These are phyloP conservation scores for Lepiota brunneoincarnata DNA, from an alignment of 768 basidiomycete genomes.

Conservation along the genomic window DNA sequence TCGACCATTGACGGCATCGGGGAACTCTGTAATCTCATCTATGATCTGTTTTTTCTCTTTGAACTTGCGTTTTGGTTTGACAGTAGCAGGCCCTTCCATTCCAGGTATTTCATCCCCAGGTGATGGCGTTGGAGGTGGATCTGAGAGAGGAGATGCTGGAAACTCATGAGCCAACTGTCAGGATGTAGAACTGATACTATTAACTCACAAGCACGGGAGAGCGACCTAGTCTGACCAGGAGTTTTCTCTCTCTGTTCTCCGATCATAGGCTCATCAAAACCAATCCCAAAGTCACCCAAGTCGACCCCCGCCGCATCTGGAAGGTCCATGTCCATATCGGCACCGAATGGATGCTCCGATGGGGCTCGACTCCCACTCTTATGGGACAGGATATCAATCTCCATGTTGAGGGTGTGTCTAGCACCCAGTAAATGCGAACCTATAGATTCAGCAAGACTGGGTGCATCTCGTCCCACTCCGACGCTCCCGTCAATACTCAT, in stretches of 20 bases:
- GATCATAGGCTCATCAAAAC: constrained; percentile 56
- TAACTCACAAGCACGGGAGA: constrained; percentile 67
- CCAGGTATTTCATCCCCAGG: constrained; percentile 53
- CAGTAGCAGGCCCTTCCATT: constrained; percentile 35
- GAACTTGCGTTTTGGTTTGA: constrained; percentile 32
- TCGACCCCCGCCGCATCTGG: constrained; percentile 63
- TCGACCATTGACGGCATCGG: constrained; percentile 60
- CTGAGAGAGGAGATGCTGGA: constrained; percentile 73
- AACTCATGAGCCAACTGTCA: neutral
- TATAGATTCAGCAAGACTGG: constrained; percentile 51
- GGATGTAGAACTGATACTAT: neutral
- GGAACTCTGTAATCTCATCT: constrained; percentile 85
- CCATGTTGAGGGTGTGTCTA: constrained; percentile 46
- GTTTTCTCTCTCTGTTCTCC: constrained; percentile 46
- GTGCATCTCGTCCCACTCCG: constrained; percentile 76
- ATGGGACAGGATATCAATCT: constrained; percentile 54
- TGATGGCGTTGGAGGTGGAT: constrained; percentile 76
- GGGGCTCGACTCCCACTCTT: constrained; percentile 56
- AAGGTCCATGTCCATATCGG: constrained; percentile 46
- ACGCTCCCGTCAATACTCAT: constrained; percentile 61
- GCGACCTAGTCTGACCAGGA: constrained; percentile 55
- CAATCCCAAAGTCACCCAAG: constrained; percentile 57
- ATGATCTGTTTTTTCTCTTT: constrained; percentile 87
- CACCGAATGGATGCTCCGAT: constrained; percentile 65
- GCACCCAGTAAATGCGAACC: constrained; percentile 58